Evolutionary conservation across 805 yeast genomes (phyloP).

Genomic region (Wickerhamomyces mucosus): DNA sequence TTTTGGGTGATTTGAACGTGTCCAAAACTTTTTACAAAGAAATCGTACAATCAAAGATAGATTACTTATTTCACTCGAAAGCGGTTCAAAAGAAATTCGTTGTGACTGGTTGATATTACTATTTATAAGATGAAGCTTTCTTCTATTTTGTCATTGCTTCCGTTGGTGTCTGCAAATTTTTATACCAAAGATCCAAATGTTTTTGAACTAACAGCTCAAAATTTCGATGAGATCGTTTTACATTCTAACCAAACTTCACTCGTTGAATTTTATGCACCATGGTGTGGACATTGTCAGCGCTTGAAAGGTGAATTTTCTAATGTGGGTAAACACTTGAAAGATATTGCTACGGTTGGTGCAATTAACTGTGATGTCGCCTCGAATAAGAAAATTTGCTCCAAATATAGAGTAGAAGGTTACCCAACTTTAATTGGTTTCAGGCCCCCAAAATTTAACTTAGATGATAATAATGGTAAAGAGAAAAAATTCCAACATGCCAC

Average conservation of each 20-base stretch:
- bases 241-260: constrained; percentile 69
- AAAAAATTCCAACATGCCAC: constrained; percentile 33
- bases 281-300: constrained; percentile 93
- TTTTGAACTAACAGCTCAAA: constrained; percentile 44
- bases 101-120: background rate
- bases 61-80: no score
- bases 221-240: constrained; percentile 58
- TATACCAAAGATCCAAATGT: constrained; percentile 29
- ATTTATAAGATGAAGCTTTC: background rate
- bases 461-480: constrained; percentile 3
- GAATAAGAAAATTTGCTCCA: constrained; percentile 63
- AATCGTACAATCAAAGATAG: no score
- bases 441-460: constrained; percentile 54
- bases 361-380: constrained; percentile 72
- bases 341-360: constrained; percentile 60
- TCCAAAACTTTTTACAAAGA: no score
- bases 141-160: background rate
- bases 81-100: no score
- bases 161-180: constrained; percentile 4
- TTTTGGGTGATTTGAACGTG: no score
- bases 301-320: constrained; percentile 56
- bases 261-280: constrained; percentile 90
- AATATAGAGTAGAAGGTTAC: constrained; percentile 60
- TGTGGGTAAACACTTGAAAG: constrained; percentile 50
- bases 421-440: constrained; percentile 80